Evolutionary conservation across 495 filamentous ascomycete genomes (phyloP).

Genomic region (Hyaloscypha hepaticicola): DNA sequence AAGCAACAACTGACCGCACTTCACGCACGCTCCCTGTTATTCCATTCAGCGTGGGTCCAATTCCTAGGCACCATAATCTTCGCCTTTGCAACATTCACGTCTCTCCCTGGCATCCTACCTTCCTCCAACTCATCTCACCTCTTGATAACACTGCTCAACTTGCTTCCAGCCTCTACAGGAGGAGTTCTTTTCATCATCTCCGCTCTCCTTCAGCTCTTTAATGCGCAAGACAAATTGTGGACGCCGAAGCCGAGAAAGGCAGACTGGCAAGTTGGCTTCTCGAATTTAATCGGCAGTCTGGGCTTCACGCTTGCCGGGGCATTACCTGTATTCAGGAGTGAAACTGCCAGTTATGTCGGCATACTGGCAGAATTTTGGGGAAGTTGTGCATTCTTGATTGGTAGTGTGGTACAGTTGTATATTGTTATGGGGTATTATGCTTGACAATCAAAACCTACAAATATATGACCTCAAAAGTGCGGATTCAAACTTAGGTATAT

Average conservation of each 20-base stretch:
- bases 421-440: constrained; percentile 17
- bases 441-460: neutral
- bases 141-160: neutral
- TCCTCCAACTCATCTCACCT: constrained; percentile 5
- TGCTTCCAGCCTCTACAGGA: constrained; percentile 12
- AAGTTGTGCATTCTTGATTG: constrained; percentile 24
- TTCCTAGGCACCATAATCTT: constrained; percentile 20
- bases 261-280: constrained; percentile 20
- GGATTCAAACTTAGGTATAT: constrained; percentile 4
- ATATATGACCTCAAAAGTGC: neutral
- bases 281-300: constrained; percentile 14
- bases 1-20: constrained; percentile 3
- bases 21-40: constrained; percentile 7
- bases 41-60: neutral
- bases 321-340: constrained; percentile 1
- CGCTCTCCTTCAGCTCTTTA: constrained; percentile 1
- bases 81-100: constrained; percentile 13
- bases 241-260: neutral
- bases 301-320: constrained; percentile 17
- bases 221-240: constrained; percentile 14
- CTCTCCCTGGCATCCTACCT: constrained; percentile 15
- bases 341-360: neutral
- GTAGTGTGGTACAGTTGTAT: constrained; percentile 22
- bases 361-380: constrained; percentile 20
- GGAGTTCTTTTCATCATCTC: constrained; percentile 18